Evolutionary conservation across 2,329 filamentous ascomycete genomes (phyloP), one percentile per base, ranked within the genome.

Genomic region (Neopestalotiopsis sp.): DNA sequence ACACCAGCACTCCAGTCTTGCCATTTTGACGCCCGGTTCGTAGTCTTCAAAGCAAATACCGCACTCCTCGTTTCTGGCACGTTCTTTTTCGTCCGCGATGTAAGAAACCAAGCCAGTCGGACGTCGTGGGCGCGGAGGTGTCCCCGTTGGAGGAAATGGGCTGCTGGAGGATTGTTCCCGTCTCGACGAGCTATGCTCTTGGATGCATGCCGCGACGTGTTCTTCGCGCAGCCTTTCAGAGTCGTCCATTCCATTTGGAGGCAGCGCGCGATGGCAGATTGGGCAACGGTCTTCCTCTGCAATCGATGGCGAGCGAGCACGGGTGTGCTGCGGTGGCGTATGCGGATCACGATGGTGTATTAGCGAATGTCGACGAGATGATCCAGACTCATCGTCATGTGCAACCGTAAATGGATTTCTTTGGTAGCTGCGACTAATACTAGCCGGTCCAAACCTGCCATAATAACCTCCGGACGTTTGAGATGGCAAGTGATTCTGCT

Each of bases 271-370:
- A 75, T 93, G 92, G 74, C 93, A 95, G 59, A 95, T 87, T 0
- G 92, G 92, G 71, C 93, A 95, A 74, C 94, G 91, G 76, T 95
- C 92, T 75, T 94, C 92, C 77, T 95, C 93, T 5, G 85, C 83
- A 74, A 88, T 84, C 68, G 86, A 88, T 1, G 82, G 84, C 12
- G 83, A 38, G 10, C 34, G 34, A 38, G 34, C 34, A 38, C 34
- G 34, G 24, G 24, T 28, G 6, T 38, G 34, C 10, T 38, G 34
- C 34, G 34, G 34, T 38, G 34, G 34, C 1, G 34, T 38, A 38
- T 10, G 34, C 6, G 34, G 6, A 38, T 38, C 6, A 38, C 10
- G 34, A 7, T 38, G 34, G 6, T 38, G 34, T 10, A 7, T 6
- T 10, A 38, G 34, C 34, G 34, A 38, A 10, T 6, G 34, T 7